Conservation (phyloP, 495 filamentous ascomycete species). For the Annulohypoxylon nitens region DNA sequence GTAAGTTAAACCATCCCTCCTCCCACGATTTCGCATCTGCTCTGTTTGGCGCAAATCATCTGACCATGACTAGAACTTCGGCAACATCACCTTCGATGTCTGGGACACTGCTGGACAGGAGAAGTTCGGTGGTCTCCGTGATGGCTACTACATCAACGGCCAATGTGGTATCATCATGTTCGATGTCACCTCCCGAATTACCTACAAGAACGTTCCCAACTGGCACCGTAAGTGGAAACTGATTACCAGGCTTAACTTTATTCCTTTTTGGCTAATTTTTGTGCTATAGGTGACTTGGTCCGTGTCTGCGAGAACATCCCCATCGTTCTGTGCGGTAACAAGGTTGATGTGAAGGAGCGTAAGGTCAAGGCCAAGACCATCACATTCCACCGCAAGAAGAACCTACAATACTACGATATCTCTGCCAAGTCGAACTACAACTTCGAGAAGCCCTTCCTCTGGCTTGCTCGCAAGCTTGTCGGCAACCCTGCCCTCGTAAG, state of each 20-base stretch:
- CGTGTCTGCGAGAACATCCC: constrained; percentile 99
- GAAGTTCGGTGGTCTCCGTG: constrained; percentile 99
- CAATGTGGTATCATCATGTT: constrained; percentile 99
- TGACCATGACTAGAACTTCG: constrained; percentile 80
- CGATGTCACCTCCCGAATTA: constrained; percentile 99
- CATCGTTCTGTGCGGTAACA: constrained; percentile 98
- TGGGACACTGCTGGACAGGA: constrained; percentile 99
- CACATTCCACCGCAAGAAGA: constrained; percentile 99
- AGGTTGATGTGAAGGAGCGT: constrained; percentile 99
- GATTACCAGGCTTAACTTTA: neutral
- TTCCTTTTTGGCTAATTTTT: constrained; percentile 19
- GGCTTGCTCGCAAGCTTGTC: constrained; percentile 98
- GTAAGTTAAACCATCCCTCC: constrained; percentile 69
- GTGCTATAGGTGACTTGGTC: constrained; percentile 90
- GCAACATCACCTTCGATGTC: constrained; percentile 97
- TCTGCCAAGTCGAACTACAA: constrained; percentile 99
- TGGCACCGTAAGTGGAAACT: constrained; percentile 91
- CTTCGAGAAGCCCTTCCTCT: constrained; percentile 99
- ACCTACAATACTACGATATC: constrained; percentile 99
- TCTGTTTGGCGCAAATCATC: constrained; percentile 37
- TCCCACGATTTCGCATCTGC: constrained; percentile 25
- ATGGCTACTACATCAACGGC: constrained; percentile 99
- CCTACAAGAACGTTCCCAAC: constrained; percentile 99
- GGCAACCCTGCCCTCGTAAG: constrained; percentile 91
- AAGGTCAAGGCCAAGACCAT: constrained; percentile 99